Evolutionary conservation across 768 basidiomycete species (phyloP).

Genomic region (Psilocybe cyanescens): DNA sequence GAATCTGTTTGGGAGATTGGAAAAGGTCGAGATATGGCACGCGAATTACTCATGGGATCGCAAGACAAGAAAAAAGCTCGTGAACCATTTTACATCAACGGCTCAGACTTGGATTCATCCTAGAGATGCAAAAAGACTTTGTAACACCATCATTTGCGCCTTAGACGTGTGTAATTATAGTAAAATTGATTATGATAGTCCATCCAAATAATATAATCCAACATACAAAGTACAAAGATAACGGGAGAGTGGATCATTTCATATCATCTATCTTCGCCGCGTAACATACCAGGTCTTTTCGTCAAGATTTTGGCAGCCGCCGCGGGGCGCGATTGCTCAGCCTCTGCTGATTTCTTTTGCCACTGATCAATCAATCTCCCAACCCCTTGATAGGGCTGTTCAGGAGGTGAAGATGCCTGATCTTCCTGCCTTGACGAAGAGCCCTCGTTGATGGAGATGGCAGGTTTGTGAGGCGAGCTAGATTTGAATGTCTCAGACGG

Average conservation of each 20-base stretch:
- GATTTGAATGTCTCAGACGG: constrained; percentile 15
- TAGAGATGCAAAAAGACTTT: background rate
- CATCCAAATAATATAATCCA: constrained; percentile 2
- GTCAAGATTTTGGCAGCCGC: constrained; percentile 30
- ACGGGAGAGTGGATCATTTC: background rate
- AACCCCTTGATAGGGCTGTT: constrained; percentile 81
- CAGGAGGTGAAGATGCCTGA: constrained; percentile 72
- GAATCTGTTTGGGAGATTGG: constrained; percentile 53
- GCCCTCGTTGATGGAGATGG: constrained; percentile 22
- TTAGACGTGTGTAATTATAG: constrained; percentile 5
- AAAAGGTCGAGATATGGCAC: constrained; percentile 52
- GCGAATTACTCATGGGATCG: constrained; percentile 40
- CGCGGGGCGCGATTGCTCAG: constrained; percentile 34
- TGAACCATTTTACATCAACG: constrained; percentile 24
- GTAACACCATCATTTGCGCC: background rate
- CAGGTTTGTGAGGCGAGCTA: constrained; percentile 25
- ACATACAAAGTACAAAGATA: constrained; percentile 10
- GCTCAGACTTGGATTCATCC: constrained; percentile 29
- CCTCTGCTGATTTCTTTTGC: constrained; percentile 79
- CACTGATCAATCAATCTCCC: constrained; percentile 86
- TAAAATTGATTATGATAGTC: constrained; percentile 6
- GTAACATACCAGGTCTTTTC: constrained; percentile 43
- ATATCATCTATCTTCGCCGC: constrained; percentile 25
- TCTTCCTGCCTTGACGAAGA: constrained; percentile 22
- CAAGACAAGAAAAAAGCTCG: constrained; percentile 8